Evolutionary conservation across 495 filamentous ascomycete species (phyloP).

Genomic region (Parathielavia appendiculata): DNA sequence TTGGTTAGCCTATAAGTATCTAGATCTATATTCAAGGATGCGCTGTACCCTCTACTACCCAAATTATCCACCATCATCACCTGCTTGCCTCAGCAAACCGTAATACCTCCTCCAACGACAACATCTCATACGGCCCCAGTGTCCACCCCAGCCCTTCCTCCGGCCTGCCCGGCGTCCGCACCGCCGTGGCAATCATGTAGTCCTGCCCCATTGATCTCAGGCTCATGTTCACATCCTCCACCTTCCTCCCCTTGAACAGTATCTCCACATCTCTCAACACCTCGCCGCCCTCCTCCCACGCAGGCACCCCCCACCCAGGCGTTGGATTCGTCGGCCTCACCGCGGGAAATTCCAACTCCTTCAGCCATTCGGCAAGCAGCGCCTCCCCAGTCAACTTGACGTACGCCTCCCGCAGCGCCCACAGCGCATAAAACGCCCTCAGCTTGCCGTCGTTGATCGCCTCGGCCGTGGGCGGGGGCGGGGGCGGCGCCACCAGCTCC

Average conservation of each 20-base stretch:
- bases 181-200: slow-evolving; percentile 45
- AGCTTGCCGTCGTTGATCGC: slow-evolving; percentile 41
- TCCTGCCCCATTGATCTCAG: slow-evolving; percentile 39
- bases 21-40: not conserved
- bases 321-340: slow-evolving; percentile 35
- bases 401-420: slow-evolving; percentile 87
- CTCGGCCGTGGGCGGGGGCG: slow-evolving; percentile 20
- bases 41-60: no score
- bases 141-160: slow-evolving; percentile 36
- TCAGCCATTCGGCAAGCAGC: slow-evolving; percentile 72
- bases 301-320: slow-evolving; percentile 19
- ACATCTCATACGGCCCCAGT: slow-evolving; percentile 35
- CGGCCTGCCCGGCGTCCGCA: slow-evolving; percentile 36
- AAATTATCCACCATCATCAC: not conserved
- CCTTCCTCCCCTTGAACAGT: slow-evolving; percentile 33
- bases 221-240: slow-evolving; percentile 43
- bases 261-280: slow-evolving; percentile 36
- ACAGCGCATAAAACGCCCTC: slow-evolving; percentile 79
- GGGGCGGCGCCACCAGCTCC: slow-evolving; percentile 16
- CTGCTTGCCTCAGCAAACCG: slow-evolving; percentile 32
- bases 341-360: slow-evolving; percentile 44
- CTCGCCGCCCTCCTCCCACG: slow-evolving; percentile 20
- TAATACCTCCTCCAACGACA: slow-evolving; percentile 38
- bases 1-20: not conserved
- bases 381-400: slow-evolving; percentile 92